A percentile compares a stretch with the other conserved stretches of the same genome.
phyloP scores from a whole-genome alignment of 768 basidiomycete genomes.

The Scleroderma bovista region DNA sequence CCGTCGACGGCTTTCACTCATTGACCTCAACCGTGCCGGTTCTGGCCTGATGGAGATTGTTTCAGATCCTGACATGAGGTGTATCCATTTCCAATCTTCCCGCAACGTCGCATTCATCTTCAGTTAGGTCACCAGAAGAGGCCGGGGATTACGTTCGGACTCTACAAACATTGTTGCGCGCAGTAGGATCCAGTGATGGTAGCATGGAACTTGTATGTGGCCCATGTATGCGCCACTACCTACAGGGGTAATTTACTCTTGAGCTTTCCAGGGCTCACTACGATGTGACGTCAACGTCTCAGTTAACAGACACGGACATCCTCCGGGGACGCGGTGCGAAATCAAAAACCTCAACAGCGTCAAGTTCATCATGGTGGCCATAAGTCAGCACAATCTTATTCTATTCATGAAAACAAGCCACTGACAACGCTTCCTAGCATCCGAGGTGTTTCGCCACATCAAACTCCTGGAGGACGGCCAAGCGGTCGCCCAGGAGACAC shows the following conservation, averaged over 20 bases:
- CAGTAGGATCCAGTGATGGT: conserved; percentile 85
- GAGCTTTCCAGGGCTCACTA: conserved; percentile 68
- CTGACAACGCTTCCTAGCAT: conserved; percentile 41
- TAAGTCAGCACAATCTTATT: conserved; percentile 48
- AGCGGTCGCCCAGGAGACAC: conserved; percentile 75
- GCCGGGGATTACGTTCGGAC: conserved; percentile 82
- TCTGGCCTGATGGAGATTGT: conserved; percentile 93
- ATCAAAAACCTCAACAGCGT: conserved; percentile 96
- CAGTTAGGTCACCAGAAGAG: conserved; percentile 70
- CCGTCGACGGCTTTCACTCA: conserved; percentile 45
- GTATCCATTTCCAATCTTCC: not conserved
- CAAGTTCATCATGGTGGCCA: conserved; percentile 77
- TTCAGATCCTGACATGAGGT: conserved; percentile 86
- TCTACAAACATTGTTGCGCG: conserved; percentile 74
- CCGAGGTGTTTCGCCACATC: conserved; percentile 79
- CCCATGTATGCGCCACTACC: not conserved
- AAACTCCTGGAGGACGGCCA: conserved; percentile 40
- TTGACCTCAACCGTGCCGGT: conserved; percentile 92
- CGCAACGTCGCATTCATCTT: not conserved
- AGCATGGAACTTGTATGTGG: conserved; percentile 91
- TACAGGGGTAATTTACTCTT: conserved; percentile 5
- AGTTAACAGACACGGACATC: conserved; percentile 58
- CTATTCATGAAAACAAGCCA: not conserved
- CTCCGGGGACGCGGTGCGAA: conserved; percentile 83
- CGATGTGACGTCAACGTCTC: conserved; percentile 96